These are phyloP conservation scores for Peronospora destructor DNA, from an alignment of 352 stramenopile species.

Conservation along the genomic window DNA sequence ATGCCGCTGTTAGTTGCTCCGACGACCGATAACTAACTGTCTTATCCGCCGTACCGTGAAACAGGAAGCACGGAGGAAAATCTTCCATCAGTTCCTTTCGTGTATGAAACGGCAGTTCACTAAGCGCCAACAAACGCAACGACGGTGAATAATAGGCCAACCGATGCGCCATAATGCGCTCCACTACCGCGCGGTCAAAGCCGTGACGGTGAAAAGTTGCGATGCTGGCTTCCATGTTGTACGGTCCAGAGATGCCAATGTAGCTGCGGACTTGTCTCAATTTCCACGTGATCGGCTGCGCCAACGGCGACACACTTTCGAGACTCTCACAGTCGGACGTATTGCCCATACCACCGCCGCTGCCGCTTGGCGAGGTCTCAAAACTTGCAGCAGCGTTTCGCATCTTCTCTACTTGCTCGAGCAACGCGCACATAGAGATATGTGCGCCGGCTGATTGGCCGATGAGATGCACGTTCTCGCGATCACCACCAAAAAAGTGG, in stretches of 20 bases:
- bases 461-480: constrained; percentile 75
- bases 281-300: constrained; percentile 47
- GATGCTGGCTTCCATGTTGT: constrained; percentile 76
- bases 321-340: constrained; percentile 32
- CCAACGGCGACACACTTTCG: constrained; percentile 27
- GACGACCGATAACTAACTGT: constrained; percentile 54
- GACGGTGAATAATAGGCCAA: constrained; percentile 52
- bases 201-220: constrained; percentile 79
- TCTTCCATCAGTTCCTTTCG: constrained; percentile 24
- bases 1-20: constrained; percentile 42
- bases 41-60: constrained; percentile 61
- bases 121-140: constrained; percentile 38
- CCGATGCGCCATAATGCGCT: constrained; percentile 76
- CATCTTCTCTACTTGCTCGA: constrained; percentile 66
- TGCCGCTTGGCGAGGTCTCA: constrained; percentile 15
- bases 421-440: constrained; percentile 65
- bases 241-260: constrained; percentile 83
- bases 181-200: constrained; percentile 67
- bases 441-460: constrained; percentile 88
- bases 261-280: constrained; percentile 65
- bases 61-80: constrained; percentile 52
- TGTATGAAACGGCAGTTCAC: constrained; percentile 26
- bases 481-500: constrained; percentile 80
- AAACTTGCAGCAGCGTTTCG: constrained; percentile 11
- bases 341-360: constrained; percentile 22